Conservation (phyloP, 2,329 filamentous ascomycete species). For the Lasiodiplodia hormozganensis region DNA sequence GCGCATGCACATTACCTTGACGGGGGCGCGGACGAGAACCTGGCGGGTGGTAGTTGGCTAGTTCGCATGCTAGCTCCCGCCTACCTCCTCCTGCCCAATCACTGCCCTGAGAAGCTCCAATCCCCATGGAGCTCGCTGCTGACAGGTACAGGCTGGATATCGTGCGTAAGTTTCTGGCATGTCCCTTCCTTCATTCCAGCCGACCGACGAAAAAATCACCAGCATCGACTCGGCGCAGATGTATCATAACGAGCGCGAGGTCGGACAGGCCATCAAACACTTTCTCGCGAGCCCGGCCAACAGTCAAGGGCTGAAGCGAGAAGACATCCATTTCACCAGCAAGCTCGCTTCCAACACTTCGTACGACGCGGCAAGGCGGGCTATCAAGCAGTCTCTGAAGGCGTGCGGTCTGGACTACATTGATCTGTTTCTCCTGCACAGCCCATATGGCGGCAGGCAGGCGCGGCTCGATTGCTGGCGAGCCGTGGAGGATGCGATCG, state of each 20-base stretch:
- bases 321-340: constrained; percentile 80
- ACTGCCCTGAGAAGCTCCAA: not conserved
- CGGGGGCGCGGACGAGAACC: not conserved
- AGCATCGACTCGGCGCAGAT: constrained; percentile 67
- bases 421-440: constrained; percentile 81
- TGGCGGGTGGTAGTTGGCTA: not conserved
- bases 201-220: constrained; percentile 7
- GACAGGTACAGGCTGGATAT: constrained; percentile 52
- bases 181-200: not conserved
- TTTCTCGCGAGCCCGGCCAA: constrained; percentile 61
- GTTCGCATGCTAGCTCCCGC: constrained; percentile 28
- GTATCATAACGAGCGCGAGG: constrained; percentile 75
- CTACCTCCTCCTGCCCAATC: constrained; percentile 12
- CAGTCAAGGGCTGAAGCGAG: constrained; percentile 61
- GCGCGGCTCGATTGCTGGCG: constrained; percentile 76
- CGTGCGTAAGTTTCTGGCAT: constrained; percentile 44
- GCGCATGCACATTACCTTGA: not conserved
- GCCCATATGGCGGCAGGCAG: constrained; percentile 75
- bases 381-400: constrained; percentile 70
- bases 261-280: constrained; percentile 68
- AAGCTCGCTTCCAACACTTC: constrained; percentile 74
- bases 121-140: constrained; percentile 29
- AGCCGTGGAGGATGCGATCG: constrained; percentile 77
- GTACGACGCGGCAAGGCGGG: constrained; percentile 71
- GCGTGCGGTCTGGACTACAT: constrained; percentile 75